A percentile compares a stretch with the other conserved stretches of the same genome.
These are phyloP conservation scores for Zygoascus bituminiphila DNA, from an alignment of 805 yeast genomes.

Conservation along the genomic window DNA sequence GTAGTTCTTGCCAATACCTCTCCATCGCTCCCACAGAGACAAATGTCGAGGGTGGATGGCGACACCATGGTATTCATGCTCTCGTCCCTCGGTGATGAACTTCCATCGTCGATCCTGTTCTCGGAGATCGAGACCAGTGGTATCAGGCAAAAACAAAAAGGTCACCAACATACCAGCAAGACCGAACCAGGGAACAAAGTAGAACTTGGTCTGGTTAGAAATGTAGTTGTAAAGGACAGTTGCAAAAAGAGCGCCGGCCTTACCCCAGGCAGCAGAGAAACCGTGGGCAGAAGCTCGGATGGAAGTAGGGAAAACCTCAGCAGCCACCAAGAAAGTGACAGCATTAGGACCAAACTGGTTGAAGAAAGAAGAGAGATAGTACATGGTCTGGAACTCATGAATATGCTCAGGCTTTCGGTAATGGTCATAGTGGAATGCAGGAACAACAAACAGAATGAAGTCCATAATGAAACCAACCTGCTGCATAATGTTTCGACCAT, in stretches of 20 bases:
- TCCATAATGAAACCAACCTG: constrained; percentile 48
- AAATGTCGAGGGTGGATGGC: constrained; percentile 31
- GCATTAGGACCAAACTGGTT: constrained; percentile 61
- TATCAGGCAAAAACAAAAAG: constrained; percentile 29
- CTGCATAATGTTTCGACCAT: constrained; percentile 54
- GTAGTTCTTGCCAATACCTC: constrained; percentile 30
- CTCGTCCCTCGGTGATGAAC: constrained; percentile 29
- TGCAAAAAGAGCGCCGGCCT: constrained; percentile 58
- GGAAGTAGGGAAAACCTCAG: constrained; percentile 57
- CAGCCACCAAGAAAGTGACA: constrained; percentile 56
- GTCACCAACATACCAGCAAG: constrained; percentile 31
- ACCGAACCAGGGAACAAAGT: constrained; percentile 34
- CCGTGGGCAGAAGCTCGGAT: constrained; percentile 64
- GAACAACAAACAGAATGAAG: constrained; percentile 45
- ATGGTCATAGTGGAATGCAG: constrained; percentile 52
- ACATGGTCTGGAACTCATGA: constrained; percentile 41
- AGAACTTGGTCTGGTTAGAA: constrained; percentile 27
- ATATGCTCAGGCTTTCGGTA: constrained; percentile 25
- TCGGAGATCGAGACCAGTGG: constrained; percentile 31
- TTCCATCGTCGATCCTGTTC: constrained; percentile 34
- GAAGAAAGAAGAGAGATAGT: constrained; percentile 55
- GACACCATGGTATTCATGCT: constrained; percentile 32
- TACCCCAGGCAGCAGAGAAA: constrained; percentile 56
- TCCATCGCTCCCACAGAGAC: constrained; percentile 29
- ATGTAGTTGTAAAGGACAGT: constrained; percentile 32